Conservation (phyloP, 345 rosid species). For the Litchi chinensis region DNA sequence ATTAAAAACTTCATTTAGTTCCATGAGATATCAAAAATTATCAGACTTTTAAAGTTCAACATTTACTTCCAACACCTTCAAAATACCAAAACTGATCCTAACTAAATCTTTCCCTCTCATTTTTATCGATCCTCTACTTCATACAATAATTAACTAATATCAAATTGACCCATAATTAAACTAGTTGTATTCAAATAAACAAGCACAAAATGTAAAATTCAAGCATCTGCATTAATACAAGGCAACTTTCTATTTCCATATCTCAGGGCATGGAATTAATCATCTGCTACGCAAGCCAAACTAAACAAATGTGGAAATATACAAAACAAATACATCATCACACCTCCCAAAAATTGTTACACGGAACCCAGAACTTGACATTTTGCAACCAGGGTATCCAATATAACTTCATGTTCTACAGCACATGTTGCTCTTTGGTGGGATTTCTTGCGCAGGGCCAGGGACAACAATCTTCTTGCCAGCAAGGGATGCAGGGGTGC, state of each 20-base stretch:
- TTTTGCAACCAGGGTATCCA: not conserved
- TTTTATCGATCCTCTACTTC: too few species aligned
- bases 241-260: not conserved
- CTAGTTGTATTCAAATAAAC: not conserved
- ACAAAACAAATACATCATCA: conserved; percentile 30
- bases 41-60: too few species aligned
- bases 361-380: conserved; percentile 14
- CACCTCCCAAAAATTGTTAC: conserved; percentile 28
- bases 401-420: conserved; percentile 48
- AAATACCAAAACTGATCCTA: too few species aligned
- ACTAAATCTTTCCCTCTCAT: too few species aligned
- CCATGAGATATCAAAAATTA: too few species aligned
- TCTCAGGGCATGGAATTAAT: conserved; percentile 19
- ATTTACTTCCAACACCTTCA: too few species aligned
- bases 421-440: conserved; percentile 56
- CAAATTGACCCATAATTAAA: not conserved
- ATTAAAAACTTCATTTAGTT: too few species aligned
- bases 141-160: not conserved
- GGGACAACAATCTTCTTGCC: conserved; percentile 75
- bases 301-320: conserved; percentile 28
- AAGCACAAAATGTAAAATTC: conserved; percentile 1
- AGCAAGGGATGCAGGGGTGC: conserved; percentile 46
- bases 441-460: conserved; percentile 71
- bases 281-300: conserved; percentile 22
- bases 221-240: not conserved